A percentile compares a stretch with the other conserved stretches of the same genome.
phyloP scores from a whole-genome alignment of 352 stramenopile species.

The Pythium apleroticum region DNA sequence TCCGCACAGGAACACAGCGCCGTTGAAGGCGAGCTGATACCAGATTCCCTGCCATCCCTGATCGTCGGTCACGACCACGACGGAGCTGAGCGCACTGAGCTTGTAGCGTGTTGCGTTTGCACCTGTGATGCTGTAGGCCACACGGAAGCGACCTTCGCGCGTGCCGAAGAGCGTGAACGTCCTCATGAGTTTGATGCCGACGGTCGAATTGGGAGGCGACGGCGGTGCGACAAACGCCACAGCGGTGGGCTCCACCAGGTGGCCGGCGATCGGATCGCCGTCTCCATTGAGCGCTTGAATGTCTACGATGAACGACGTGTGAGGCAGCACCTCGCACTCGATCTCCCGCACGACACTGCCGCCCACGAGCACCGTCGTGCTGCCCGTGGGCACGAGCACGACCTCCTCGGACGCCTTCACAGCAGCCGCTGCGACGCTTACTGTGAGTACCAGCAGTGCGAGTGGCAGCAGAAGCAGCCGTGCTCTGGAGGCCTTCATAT shows the following conservation, averaged over 20 bases:
- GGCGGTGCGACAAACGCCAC: slow-evolving; percentile 38
- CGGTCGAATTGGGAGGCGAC: slow-evolving; percentile 27
- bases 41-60: slow-evolving; percentile 67
- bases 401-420: neutral
- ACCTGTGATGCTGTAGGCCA: slow-evolving; percentile 46
- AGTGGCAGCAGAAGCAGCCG: neutral
- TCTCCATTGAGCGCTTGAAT: slow-evolving; percentile 47
- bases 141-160: slow-evolving; percentile 47
- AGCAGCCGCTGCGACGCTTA: neutral
- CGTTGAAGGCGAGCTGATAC: slow-evolving; percentile 66
- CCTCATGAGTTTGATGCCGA: slow-evolving; percentile 25
- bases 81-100: slow-evolving; percentile 48
- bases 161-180: slow-evolving; percentile 46
- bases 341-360: slow-evolving; percentile 41
- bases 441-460: neutral
- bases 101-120: slow-evolving; percentile 41
- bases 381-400: slow-evolving; percentile 56
- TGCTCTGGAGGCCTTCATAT: neutral
- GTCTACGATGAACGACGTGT: slow-evolving; percentile 44
- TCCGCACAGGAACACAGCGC: slow-evolving; percentile 47
- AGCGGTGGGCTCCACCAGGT: slow-evolving; percentile 38
- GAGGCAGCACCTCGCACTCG: slow-evolving; percentile 40
- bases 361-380: slow-evolving; percentile 47
- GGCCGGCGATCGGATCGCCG: neutral
- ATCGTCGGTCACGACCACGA: slow-evolving; percentile 52